Conservation (phyloP, 257 asterid species). For the Oldenlandia corymbosa region DNA sequence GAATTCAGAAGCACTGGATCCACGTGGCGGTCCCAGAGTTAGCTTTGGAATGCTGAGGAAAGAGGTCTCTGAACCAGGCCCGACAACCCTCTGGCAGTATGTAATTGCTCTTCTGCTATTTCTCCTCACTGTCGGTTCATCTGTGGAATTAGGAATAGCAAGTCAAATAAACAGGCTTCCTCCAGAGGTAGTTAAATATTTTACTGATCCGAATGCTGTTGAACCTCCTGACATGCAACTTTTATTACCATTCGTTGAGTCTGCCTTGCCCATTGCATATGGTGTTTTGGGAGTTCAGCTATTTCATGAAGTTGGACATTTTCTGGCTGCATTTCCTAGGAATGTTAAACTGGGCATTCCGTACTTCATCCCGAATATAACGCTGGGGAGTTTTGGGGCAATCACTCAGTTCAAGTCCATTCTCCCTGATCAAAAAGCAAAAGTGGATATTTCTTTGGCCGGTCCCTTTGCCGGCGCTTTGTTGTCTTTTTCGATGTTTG, state of each 20-base stretch:
- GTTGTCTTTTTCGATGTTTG: constrained; percentile 74
- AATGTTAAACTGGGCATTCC: constrained; percentile 88
- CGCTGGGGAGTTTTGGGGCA: constrained; percentile 98
- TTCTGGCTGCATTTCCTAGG: constrained; percentile 84
- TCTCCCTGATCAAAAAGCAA: constrained; percentile 88
- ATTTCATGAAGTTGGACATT: constrained; percentile 91
- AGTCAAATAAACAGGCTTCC: constrained; percentile 90
- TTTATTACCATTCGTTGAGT: constrained; percentile 73
- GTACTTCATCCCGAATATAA: constrained; percentile 82
- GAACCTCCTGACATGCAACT: constrained; percentile 96
- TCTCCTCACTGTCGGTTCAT: constrained; percentile 85
- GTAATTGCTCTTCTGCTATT: constrained; percentile 77
- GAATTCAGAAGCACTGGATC: constrained; percentile 79
- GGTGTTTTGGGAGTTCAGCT: constrained; percentile 85
- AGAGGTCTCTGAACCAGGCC: constrained; percentile 92
- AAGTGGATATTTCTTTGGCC: constrained; percentile 81
- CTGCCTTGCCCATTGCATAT: constrained; percentile 88
- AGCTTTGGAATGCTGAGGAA: constrained; percentile 89
- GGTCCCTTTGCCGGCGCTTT: constrained; percentile 93
- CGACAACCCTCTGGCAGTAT: constrained; percentile 92
- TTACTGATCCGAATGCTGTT: constrained; percentile 86
- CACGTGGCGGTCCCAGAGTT: constrained; percentile 97
- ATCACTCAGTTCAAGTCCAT: constrained; percentile 98
- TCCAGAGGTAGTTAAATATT: constrained; percentile 83
- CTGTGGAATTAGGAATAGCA: constrained; percentile 87